Conservation (phyloP, 305 asterid species). For the Fraxinus nigra region DNA sequence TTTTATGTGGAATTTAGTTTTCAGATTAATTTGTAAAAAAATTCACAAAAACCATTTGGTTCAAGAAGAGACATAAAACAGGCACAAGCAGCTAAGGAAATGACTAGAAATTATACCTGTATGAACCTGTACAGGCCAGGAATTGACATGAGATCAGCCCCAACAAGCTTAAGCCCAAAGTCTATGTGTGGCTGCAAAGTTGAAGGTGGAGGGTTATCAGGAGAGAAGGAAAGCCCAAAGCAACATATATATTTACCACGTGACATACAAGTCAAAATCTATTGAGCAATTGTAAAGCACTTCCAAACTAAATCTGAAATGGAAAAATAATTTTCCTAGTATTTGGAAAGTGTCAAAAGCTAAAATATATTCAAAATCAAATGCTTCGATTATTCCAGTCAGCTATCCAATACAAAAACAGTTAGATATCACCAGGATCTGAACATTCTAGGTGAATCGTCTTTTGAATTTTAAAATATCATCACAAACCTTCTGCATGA, state of each 20-base stretch:
- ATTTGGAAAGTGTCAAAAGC: slow-evolving; percentile 7
- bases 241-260: not conserved
- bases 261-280: slow-evolving; percentile 19
- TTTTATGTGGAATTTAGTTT: not conserved
- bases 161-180: slow-evolving; percentile 79
- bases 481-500: slow-evolving; percentile 80
- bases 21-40: not conserved
- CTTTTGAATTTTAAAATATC: not conserved
- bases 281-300: slow-evolving; percentile 6
- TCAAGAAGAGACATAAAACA: slow-evolving; percentile 3
- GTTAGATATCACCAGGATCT: not conserved
- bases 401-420: slow-evolving; percentile 1
- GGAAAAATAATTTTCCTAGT: not conserved
- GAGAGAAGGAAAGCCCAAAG: slow-evolving; percentile 11
- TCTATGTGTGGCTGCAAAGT: slow-evolving; percentile 86
- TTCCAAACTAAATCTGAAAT: not conserved
- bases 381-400: not conserved
- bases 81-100: slow-evolving; percentile 11
- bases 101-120: slow-evolving; percentile 50
- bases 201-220: slow-evolving; percentile 17
- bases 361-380: not conserved
- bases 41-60: slow-evolving; percentile 9
- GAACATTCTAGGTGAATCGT: not conserved
- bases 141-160: slow-evolving; percentile 98
- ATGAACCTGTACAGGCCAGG: slow-evolving; percentile 81